phyloP scores from a whole-genome alignment of 495 filamentous ascomycete species.

The Hypomontagnella submonticulosa region DNA sequence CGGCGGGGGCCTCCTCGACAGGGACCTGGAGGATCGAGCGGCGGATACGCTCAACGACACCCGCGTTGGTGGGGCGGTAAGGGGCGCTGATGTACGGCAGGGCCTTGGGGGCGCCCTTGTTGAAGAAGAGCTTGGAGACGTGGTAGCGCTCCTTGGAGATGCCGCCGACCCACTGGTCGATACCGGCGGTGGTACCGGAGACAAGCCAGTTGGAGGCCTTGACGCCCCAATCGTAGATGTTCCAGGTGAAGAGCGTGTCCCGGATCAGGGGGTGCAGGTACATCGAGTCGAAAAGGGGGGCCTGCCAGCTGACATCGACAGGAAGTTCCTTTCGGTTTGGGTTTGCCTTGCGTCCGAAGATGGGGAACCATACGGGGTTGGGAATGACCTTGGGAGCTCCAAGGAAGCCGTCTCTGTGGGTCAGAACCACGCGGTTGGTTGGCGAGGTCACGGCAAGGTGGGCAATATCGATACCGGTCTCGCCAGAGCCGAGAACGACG shows the following conservation, averaged over 20 bases:
- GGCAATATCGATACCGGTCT: constrained; percentile 57
- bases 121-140: constrained; percentile 48
- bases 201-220: constrained; percentile 53
- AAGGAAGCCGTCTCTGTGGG: constrained; percentile 57
- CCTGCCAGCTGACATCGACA: constrained; percentile 46
- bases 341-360: constrained; percentile 43
- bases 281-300: constrained; percentile 52
- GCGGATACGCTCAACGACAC: constrained; percentile 31
- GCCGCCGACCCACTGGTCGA: constrained; percentile 55
- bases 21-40: constrained; percentile 45
- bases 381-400: constrained; percentile 52
- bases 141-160: constrained; percentile 44
- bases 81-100: constrained; percentile 54
- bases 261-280: constrained; percentile 50
- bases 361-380: constrained; percentile 47
- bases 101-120: constrained; percentile 52
- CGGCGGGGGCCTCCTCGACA: constrained; percentile 28
- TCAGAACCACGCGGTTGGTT: constrained; percentile 53
- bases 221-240: constrained; percentile 54
- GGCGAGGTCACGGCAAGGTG: constrained; percentile 54
- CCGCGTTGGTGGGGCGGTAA: constrained; percentile 42
- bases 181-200: constrained; percentile 52
- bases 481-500: constrained; percentile 56
- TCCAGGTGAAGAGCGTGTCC: constrained; percentile 51
- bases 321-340: constrained; percentile 15